Conservation (phyloP, 2,329 filamentous ascomycete species). For the Byssochlamys sp. region DNA sequence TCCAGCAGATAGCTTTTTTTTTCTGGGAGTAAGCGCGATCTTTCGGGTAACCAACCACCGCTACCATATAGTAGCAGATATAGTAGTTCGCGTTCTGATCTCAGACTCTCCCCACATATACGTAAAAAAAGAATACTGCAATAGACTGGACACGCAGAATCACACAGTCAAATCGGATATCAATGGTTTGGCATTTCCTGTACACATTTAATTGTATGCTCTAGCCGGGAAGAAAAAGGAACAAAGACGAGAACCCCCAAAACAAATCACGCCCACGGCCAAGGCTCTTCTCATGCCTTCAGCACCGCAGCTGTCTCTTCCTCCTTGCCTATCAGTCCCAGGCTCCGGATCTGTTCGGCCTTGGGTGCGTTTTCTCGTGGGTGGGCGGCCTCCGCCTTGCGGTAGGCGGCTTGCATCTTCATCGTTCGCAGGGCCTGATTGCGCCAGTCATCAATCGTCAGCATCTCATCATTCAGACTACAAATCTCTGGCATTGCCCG, state of each 20-base stretch:
- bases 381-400: slow-evolving; percentile 65
- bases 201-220: slow-evolving; percentile 16
- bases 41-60: no score
- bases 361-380: slow-evolving; percentile 71
- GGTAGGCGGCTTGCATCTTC: slow-evolving; percentile 73
- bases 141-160: neutral
- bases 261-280: slow-evolving; percentile 12
- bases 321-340: slow-evolving; percentile 75
- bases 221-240: neutral
- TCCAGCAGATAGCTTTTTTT: no score
- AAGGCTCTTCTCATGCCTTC: slow-evolving; percentile 14
- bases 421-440: slow-evolving; percentile 64
- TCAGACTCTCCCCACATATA: neutral
- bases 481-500: neutral
- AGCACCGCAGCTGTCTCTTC: slow-evolving; percentile 61
- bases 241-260: slow-evolving; percentile 4
- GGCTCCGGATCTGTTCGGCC: slow-evolving; percentile 74
- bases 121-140: neutral
- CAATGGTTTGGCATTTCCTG: slow-evolving; percentile 20
- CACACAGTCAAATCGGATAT: neutral
- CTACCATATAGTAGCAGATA: no score
- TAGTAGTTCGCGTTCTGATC: no score
- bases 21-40: no score
- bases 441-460: neutral
- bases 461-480: neutral